These are phyloP conservation scores for Pseudotulostoma volvatum DNA, from an alignment of 495 filamentous ascomycete genomes.

Conservation along the genomic window DNA sequence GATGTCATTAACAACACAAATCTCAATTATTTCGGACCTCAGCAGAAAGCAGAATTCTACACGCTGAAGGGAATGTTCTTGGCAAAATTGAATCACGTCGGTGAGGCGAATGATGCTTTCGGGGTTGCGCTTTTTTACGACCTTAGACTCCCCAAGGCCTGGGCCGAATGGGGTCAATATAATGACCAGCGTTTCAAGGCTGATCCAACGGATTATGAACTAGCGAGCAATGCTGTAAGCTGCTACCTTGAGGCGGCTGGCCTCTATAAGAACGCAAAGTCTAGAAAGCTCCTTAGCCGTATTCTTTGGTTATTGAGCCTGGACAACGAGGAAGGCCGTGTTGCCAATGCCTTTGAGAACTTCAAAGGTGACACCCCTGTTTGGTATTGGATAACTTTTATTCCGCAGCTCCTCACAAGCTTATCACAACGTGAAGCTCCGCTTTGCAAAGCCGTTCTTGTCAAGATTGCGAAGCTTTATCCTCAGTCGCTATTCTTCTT, in stretches of 20 bases:
- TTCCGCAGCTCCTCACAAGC: slow-evolving; percentile 84
- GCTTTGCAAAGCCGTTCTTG: slow-evolving; percentile 64
- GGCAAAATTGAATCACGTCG: slow-evolving; percentile 73
- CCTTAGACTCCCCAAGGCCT: slow-evolving; percentile 86
- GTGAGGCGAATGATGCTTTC: slow-evolving; percentile 85
- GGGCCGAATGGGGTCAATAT: slow-evolving; percentile 98
- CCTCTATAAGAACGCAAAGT: slow-evolving; percentile 90
- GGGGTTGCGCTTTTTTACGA: slow-evolving; percentile 91
- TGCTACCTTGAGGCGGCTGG: slow-evolving; percentile 94
- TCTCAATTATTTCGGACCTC: slow-evolving; percentile 86
- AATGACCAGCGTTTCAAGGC: slow-evolving; percentile 91
- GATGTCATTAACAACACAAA: slow-evolving; percentile 99
- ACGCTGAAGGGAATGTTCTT: slow-evolving; percentile 99
- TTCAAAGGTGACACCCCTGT: slow-evolving; percentile 92
- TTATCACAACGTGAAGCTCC: slow-evolving; percentile 77
- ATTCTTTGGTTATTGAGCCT: slow-evolving; percentile 93
- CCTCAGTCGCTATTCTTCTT: slow-evolving; percentile 93
- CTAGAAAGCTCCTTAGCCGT: slow-evolving; percentile 84
- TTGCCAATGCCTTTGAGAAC: slow-evolving; percentile 70
- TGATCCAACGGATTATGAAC: slow-evolving; percentile 57
- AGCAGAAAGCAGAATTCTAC: slow-evolving; percentile 98
- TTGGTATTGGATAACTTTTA: slow-evolving; percentile 99
- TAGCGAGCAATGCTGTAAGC: slow-evolving; percentile 79
- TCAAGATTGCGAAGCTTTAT: slow-evolving; percentile 87
- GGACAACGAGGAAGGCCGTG: slow-evolving; percentile 67